Conservation (phyloP, 2,329 filamentous ascomycete genomes). For the Cryphonectria naterciae region DNA sequence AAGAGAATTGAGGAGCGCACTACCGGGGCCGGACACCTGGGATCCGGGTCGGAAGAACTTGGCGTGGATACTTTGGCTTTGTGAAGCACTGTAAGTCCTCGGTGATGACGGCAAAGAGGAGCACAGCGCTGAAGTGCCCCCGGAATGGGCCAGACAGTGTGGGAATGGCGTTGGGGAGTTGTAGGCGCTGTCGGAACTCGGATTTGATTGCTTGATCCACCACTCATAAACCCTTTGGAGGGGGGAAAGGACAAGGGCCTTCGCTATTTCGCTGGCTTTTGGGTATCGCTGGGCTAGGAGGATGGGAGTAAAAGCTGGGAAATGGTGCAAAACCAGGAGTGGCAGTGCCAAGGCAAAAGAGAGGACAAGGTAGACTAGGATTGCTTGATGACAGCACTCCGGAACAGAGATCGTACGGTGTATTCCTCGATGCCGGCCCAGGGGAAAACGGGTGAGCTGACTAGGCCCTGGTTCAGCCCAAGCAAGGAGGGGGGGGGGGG, state of each 20-base stretch:
- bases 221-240: conserved; percentile 18
- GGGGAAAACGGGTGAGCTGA: not conserved
- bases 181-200: conserved; percentile 18
- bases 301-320: not conserved
- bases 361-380: not conserved
- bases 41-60: conserved; percentile 16
- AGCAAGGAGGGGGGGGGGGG: not conserved
- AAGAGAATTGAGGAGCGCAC: conserved; percentile 13
- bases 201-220: conserved; percentile 30
- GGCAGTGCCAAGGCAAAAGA: not conserved
- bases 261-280: conserved; percentile 18
- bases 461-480: not conserved
- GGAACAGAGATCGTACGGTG: conserved; percentile 5
- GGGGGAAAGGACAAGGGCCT: not conserved
- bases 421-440: conserved; percentile 2
- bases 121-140: not conserved
- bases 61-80: not conserved
- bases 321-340: not conserved
- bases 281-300: conserved; percentile 8
- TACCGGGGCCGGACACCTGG: conserved; percentile 9
- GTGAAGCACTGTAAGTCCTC: not conserved
- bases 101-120: conserved; percentile 8
- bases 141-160: conserved; percentile 2
- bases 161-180: conserved; percentile 24
- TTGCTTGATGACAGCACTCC: not conserved